A percentile compares a stretch with the other conserved stretches of the same genome.
phyloP scores from a whole-genome alignment of 1,284 basidiomycete species.

The Jaminaea rosea region DNA sequence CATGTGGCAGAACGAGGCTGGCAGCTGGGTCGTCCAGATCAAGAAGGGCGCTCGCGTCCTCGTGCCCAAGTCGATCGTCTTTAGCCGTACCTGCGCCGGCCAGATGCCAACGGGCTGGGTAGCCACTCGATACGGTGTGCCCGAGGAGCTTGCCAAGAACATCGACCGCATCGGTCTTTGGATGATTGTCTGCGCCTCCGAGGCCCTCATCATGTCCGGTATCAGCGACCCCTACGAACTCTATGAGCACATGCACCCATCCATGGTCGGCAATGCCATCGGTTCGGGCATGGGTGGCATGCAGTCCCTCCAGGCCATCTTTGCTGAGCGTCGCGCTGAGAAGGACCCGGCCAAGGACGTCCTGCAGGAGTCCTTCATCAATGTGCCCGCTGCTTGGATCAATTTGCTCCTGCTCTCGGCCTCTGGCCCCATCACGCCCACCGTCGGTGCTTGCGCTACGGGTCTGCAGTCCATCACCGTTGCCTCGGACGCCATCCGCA shows the following conservation, averaged over 20 bases:
- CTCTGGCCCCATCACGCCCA: conserved; percentile 87
- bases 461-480: conserved; percentile 96
- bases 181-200: conserved; percentile 88
- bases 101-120: conserved; percentile 96
- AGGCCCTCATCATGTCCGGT: conserved; percentile 89
- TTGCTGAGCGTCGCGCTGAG: conserved; percentile 94
- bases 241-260: conserved; percentile 81
- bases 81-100: conserved; percentile 87
- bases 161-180: conserved; percentile 89
- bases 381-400: conserved; percentile 69
- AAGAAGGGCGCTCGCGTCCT: conserved; percentile 93
- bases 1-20: conserved; percentile 72
- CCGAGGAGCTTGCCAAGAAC: conserved; percentile 91
- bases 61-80: conserved; percentile 89
- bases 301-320: conserved; percentile 59
- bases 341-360: conserved; percentile 97
- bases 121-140: conserved; percentile 90
- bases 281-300: conserved; percentile 92
- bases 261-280: conserved; percentile 59
- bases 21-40: conserved; percentile 87
- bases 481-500: conserved; percentile 86
- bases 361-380: conserved; percentile 73
- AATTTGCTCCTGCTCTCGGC: conserved; percentile 61
- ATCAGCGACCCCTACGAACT: conserved; percentile 82
- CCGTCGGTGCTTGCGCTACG: conserved; percentile 95